Base-by-base conservation (phyloP, 768 basidiomycete species). In the Suillus subluteus region DNA sequence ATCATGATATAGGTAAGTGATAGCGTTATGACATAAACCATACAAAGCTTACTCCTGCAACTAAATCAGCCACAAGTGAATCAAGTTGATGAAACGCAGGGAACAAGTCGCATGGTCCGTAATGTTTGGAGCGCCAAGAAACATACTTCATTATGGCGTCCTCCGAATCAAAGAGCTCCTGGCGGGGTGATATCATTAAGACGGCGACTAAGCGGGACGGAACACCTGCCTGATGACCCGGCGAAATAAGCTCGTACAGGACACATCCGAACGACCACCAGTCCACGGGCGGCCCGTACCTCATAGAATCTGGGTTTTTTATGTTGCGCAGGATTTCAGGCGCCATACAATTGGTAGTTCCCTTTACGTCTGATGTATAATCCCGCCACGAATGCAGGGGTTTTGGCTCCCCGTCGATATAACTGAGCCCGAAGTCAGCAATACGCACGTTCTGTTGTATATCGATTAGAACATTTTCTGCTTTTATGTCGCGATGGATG, bases 401-500 rank as follows among this genome's bases (percentile, higher is more conserved):
- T 1, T 52, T 26, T 4, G 52, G 52, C 6, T 37, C 52, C 30
- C 58, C 50, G 12, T 66, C 37, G 41, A 76, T 55, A 41, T 76
- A 77, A 6, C 80, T 73, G 11, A 79, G 74, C 3, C 81, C 83
- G 56, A 84, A 82, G 64, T 83, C 83, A 3, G 78, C 72, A 21
- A 84, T 81, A 32, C 79, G 78, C 26, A 83, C 70, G 44, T 83
- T 82, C 59, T 76, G 76, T 5, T 71, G 72, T 8, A 65, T 67
- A 67, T 83, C 83, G 62, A 91, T 79, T n/a, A 91, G 81, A 52
- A 92, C 82, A 66, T 91, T 91, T 78, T 87, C 87, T 4, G 88
- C 83, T 71, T 91, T 91, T 65, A 92, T 82, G 67, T 91, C 88
- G 16, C 89, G 83, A 74, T 91, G 89, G 40, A 91, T 83, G 63